These are phyloP conservation scores for Tulasnella sp. DNA, from an alignment of 768 basidiomycete species.

Conservation along the genomic window DNA sequence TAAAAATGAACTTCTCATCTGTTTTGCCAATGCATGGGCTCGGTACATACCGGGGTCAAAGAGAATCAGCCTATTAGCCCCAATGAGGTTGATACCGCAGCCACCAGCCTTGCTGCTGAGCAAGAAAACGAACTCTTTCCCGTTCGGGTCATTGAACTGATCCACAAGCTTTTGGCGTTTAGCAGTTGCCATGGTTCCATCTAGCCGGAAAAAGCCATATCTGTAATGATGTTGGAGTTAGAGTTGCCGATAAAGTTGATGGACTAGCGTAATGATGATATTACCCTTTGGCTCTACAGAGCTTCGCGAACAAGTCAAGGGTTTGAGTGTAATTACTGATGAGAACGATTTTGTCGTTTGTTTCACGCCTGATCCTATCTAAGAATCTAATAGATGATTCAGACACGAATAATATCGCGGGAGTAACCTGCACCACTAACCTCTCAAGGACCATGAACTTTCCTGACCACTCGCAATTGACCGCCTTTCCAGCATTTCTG, in stretches of 20 bases:
- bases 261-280: conserved; percentile 1
- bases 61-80: conserved; percentile 86
- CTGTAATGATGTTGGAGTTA: conserved; percentile 29
- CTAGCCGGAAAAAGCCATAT: conserved; percentile 83
- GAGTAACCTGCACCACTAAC: conserved; percentile 31
- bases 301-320: conserved; percentile 80
- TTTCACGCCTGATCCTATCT: conserved; percentile 64
- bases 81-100: conserved; percentile 93
- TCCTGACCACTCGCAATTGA: conserved; percentile 75
- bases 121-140: conserved; percentile 89
- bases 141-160: conserved; percentile 85
- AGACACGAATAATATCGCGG: not conserved
- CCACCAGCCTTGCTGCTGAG: conserved; percentile 93
- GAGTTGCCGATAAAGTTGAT: conserved; percentile 7
- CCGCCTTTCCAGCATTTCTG: conserved; percentile 21
- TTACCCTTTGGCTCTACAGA: conserved; percentile 75
- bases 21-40: conserved; percentile 6
- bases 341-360: conserved; percentile 88
- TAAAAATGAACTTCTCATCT: not conserved
- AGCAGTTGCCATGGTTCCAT: conserved; percentile 82
- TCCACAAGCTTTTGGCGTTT: conserved; percentile 94
- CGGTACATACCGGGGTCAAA: conserved; percentile 67
- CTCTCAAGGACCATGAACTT: conserved; percentile 90
- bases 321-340: conserved; percentile 98
- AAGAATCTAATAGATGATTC: conserved; percentile 47